A percentile compares a stretch with the other conserved stretches of the same genome.
These are phyloP conservation scores for Fusarium nygamai DNA, from an alignment of 2,329 filamentous ascomycete genomes.

Conservation along the genomic window DNA sequence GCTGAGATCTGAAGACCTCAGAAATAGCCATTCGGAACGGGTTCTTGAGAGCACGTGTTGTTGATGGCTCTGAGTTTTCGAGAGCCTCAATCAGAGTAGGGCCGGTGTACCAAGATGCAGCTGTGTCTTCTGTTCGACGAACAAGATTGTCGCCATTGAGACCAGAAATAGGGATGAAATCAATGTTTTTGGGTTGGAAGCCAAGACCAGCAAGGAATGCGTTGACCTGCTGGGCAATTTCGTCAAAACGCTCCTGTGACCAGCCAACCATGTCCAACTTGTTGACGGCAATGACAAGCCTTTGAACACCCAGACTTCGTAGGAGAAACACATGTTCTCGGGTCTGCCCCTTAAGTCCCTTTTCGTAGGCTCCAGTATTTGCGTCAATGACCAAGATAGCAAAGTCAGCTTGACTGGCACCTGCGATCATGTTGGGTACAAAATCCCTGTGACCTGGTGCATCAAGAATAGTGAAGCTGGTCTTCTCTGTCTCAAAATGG, in stretches of 20 bases:
- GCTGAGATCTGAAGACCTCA: conserved; percentile 85
- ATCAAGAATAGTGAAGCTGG: conserved; percentile 92
- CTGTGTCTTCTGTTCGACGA: conserved; percentile 62
- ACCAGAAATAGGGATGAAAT: conserved; percentile 90
- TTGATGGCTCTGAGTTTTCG: conserved; percentile 80
- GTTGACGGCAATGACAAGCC: conserved; percentile 90
- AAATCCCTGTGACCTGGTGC: conserved; percentile 96
- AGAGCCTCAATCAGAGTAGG: conserved; percentile 84
- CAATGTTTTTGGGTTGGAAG: conserved; percentile 82
- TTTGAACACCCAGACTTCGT: conserved; percentile 88
- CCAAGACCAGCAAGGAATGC: conserved; percentile 85
- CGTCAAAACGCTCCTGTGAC: conserved; percentile 83
- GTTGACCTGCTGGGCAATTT: conserved; percentile 84
- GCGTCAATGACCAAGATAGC: conserved; percentile 95
- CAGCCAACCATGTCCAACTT: conserved; percentile 91
- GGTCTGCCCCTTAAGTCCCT: conserved; percentile 91
- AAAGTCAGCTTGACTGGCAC: conserved; percentile 94
- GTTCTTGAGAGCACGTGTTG: conserved; percentile 73
- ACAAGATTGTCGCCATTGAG: conserved; percentile 89
- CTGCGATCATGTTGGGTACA: conserved; percentile 98
- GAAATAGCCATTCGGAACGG: conserved; percentile 87
- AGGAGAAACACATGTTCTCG: conserved; percentile 91
- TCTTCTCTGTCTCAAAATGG: conserved; percentile 88
- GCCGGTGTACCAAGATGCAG: conserved; percentile 82
- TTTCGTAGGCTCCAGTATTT: conserved; percentile 90